These are phyloP conservation scores for Pisolithus tinctorius DNA, from an alignment of 768 basidiomycete species.

Conservation along the genomic window DNA sequence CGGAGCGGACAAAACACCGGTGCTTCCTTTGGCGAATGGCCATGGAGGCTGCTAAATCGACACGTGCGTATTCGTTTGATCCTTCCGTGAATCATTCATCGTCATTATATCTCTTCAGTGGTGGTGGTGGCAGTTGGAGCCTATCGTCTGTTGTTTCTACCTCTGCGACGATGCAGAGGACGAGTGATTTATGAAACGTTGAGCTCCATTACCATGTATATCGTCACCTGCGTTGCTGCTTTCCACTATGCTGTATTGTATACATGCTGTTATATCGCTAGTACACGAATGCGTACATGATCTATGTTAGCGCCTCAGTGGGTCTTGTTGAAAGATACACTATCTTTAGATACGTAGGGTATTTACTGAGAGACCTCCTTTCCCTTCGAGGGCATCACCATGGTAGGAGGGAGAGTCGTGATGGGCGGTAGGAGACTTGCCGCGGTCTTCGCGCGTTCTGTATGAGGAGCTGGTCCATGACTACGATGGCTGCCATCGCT, in stretches of 20 bases:
- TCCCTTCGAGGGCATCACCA: slow-evolving; percentile 58
- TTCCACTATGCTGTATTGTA: too few relatives aligned
- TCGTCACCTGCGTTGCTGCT: slow-evolving; percentile 3
- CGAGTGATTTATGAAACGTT: slow-evolving; percentile 30
- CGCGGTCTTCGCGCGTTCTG: slow-evolving; percentile 81
- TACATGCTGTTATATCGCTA: too few relatives aligned
- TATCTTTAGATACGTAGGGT: slow-evolving; percentile 1
- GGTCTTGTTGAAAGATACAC: not conserved
- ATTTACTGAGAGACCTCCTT: not conserved
- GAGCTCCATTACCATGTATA: slow-evolving; percentile 3
- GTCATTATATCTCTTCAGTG: slow-evolving; percentile 40
- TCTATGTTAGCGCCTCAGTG: too few relatives aligned
- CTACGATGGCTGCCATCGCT: slow-evolving; percentile 91
- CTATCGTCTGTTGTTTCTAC: slow-evolving; percentile 57
- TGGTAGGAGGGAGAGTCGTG: slow-evolving; percentile 86
- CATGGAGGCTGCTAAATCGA: slow-evolving; percentile 57
- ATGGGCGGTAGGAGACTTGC: slow-evolving; percentile 74
- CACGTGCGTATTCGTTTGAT: slow-evolving; percentile 41
- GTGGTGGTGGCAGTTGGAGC: slow-evolving; percentile 79
- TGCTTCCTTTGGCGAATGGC: slow-evolving; percentile 59
- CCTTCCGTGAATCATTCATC: not conserved
- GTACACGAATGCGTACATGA: too few relatives aligned
- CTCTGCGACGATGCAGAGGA: slow-evolving; percentile 41
- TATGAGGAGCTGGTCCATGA: slow-evolving; percentile 89
- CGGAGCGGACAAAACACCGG: slow-evolving; percentile 42